Percentiles rank a stretch among this genome's conserved stretches.
Conservation (phyloP, 305 asterid species). For the Petunia hybrid region DNA sequence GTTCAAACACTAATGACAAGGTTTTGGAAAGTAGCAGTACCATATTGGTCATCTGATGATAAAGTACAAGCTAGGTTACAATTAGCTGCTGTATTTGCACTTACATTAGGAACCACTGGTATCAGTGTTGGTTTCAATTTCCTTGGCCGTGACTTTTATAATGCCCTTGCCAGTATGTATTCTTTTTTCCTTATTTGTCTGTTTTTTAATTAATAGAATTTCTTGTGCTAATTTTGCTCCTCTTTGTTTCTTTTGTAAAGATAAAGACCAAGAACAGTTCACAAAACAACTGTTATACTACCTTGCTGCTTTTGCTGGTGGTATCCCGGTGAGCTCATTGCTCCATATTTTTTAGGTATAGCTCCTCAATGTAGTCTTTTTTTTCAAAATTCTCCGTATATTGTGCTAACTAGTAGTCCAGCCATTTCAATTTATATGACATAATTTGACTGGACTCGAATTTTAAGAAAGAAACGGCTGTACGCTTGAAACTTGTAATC, state of each 20-base stretch:
- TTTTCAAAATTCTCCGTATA: not conserved
- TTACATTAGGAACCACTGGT: slow-evolving; percentile 88
- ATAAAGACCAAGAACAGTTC: slow-evolving; percentile 93
- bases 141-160: slow-evolving; percentile 92
- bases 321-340: slow-evolving; percentile 95
- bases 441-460: too few relatives aligned
- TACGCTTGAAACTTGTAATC: too few relatives aligned
- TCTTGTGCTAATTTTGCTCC: not conserved
- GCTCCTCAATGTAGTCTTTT: slow-evolving; percentile 36
- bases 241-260: slow-evolving; percentile 46
- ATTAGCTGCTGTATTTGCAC: slow-evolving; percentile 84
- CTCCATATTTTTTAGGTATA: slow-evolving; percentile 74
- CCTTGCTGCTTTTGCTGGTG: slow-evolving; percentile 82
- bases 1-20: slow-evolving; percentile 61
- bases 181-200: not conserved
- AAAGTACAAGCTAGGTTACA: slow-evolving; percentile 71
- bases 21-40: slow-evolving; percentile 91
- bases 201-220: not conserved
- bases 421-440: too few relatives aligned
- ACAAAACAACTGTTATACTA: slow-evolving; percentile 80
- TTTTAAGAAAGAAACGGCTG: too few relatives aligned
- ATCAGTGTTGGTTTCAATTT: slow-evolving; percentile 90
- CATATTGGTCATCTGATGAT: slow-evolving; percentile 91
- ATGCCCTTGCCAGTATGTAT: slow-evolving; percentile 86
- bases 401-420: not conserved